Evolutionary conservation across 495 filamentous ascomycete species (phyloP).

Genomic region (Aspergillus haitiensis): DNA sequence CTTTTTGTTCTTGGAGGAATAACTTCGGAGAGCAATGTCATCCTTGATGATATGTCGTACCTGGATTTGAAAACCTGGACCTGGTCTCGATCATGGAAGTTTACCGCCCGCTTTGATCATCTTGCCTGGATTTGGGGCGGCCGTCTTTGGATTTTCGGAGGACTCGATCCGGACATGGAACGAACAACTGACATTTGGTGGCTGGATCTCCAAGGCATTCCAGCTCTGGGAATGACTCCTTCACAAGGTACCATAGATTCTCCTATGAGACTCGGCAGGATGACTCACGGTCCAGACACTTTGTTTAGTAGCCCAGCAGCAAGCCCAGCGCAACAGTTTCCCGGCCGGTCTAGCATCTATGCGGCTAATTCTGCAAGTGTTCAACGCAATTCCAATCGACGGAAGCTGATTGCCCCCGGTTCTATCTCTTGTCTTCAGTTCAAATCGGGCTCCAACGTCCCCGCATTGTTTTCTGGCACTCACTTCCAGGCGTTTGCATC

Average conservation of each 20-base stretch:
- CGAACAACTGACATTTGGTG: conserved; percentile 94
- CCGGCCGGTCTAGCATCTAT: conserved; percentile 68
- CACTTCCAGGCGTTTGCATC: conserved; percentile 96
- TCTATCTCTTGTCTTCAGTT: conserved; percentile 89
- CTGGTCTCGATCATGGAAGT: conserved; percentile 95
- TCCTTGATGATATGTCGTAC: conserved; percentile 93
- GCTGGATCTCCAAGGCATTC: conserved; percentile 88
- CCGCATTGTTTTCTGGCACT: conserved; percentile 80
- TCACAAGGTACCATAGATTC: conserved; percentile 63
- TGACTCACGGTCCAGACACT: conserved; percentile 48
- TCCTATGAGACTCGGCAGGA: conserved; percentile 28
- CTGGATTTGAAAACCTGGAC: conserved; percentile 96
- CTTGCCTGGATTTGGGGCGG: conserved; percentile 88
- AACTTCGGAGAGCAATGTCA: conserved; percentile 80
- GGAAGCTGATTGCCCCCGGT: conserved; percentile 76
- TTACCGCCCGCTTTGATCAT: conserved; percentile 91
- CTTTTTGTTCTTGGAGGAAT: conserved; percentile 92
- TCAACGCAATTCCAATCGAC: conserved; percentile 69
- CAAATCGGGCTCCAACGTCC: conserved; percentile 81
- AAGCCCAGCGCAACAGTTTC: conserved; percentile 42
- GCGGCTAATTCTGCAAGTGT: conserved; percentile 86
- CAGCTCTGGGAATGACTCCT: conserved; percentile 73
- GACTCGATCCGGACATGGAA: conserved; percentile 91
- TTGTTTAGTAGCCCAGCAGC: conserved; percentile 41
- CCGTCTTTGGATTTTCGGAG: conserved; percentile 96